Evolutionary conservation across 2,329 filamentous ascomycete species (phyloP).

Genomic region (Trichoderma atrobrunneum): DNA sequence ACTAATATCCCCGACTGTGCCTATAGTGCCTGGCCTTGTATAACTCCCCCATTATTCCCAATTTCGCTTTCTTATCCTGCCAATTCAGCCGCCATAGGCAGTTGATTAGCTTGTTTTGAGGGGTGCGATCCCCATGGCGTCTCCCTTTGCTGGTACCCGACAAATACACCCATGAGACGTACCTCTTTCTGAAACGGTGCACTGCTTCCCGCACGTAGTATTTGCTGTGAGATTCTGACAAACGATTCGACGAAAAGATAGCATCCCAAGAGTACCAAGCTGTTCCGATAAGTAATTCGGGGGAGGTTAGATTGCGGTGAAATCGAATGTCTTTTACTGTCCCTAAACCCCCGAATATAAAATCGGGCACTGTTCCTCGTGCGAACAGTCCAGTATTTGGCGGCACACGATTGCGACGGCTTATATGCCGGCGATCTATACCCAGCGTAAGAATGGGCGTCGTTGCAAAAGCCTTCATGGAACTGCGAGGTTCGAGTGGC

Average conservation of each 20-base stretch:
- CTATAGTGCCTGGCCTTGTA: accelerated
- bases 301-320: accelerated
- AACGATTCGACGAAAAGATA: background rate
- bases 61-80: background rate
- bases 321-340: background rate
- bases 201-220: accelerated
- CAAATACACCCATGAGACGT: background rate
- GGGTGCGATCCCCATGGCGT: background rate
- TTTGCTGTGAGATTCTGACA: background rate
- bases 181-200: background rate
- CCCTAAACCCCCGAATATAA: background rate
- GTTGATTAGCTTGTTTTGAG: background rate
- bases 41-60: background rate
- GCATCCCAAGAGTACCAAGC: background rate
- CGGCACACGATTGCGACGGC: too few species aligned
- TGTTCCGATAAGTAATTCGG: background rate
- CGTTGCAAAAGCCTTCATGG: too few species aligned
- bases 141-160: background rate
- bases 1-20: too few species aligned
- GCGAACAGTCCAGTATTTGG: too few species aligned
- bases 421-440: background rate
- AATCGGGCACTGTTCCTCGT: background rate
- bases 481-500: background rate
- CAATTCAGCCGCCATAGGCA: background rate
- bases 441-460: background rate